phyloP scores from a whole-genome alignment of 2,329 filamentous ascomycete genomes.

The Fusarium sp. region DNA sequence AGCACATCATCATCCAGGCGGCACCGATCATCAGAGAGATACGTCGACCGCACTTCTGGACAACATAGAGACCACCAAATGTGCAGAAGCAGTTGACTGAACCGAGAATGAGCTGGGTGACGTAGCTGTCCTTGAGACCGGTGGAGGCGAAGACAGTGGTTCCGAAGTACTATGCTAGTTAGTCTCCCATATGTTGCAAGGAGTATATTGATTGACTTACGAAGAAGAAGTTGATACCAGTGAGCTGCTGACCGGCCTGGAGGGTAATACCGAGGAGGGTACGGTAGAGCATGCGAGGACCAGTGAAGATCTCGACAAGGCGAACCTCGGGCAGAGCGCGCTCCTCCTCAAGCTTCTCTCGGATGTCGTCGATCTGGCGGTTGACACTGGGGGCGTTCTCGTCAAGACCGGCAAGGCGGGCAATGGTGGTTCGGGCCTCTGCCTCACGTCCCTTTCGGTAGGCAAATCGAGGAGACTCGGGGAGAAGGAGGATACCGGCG shows the following conservation, averaged over 20 bases:
- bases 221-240: slow-evolving; percentile 74
- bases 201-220: background rate
- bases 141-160: slow-evolving; percentile 77
- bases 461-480: slow-evolving; percentile 69
- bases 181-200: background rate
- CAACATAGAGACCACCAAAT: slow-evolving; percentile 74
- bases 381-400: slow-evolving; percentile 59
- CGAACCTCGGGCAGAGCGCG: slow-evolving; percentile 62
- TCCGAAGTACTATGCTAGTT: slow-evolving; percentile 65
- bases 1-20: slow-evolving; percentile 71
- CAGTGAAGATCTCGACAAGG: slow-evolving; percentile 76
- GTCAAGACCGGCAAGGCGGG: slow-evolving; percentile 61
- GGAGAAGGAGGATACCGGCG: slow-evolving; percentile 66
- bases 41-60: slow-evolving; percentile 76
- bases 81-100: slow-evolving; percentile 79
- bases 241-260: slow-evolving; percentile 78
- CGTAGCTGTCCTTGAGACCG: slow-evolving; percentile 75
- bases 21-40: slow-evolving; percentile 75
- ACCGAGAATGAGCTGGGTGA: slow-evolving; percentile 77
- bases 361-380: slow-evolving; percentile 67
- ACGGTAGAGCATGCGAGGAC: slow-evolving; percentile 76
- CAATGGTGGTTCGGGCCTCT: slow-evolving; percentile 65
- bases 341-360: slow-evolving; percentile 65
- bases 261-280: slow-evolving; percentile 74
- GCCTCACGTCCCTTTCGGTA: slow-evolving; percentile 63